Evolutionary conservation across 352 stramenopile species (phyloP).

Genomic region (Globisporangium paddicum): DNA sequence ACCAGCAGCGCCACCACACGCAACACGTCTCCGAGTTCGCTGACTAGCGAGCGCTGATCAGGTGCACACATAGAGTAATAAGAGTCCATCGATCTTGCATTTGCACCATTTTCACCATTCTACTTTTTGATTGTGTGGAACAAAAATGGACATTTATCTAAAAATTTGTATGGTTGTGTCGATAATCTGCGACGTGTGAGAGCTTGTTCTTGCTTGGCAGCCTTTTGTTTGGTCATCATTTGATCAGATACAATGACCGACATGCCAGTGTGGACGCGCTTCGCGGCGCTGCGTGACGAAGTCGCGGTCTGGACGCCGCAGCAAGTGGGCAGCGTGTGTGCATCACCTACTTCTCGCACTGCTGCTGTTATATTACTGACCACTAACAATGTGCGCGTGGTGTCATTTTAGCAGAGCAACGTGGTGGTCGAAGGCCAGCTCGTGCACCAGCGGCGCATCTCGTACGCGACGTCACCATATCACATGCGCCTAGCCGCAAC

Average conservation of each 20-base stretch:
- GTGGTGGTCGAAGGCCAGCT: slow-evolving; percentile 65
- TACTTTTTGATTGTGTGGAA: neutral
- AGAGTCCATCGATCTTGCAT: neutral
- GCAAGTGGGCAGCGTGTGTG: slow-evolving; percentile 14
- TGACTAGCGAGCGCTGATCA: slow-evolving; percentile 20
- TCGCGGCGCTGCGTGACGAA: slow-evolving; percentile 39
- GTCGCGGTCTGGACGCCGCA: slow-evolving; percentile 22
- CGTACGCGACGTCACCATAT: too few species aligned
- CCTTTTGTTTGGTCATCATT: slow-evolving; percentile 9
- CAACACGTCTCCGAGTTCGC: slow-evolving; percentile 80
- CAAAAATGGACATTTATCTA: neutral
- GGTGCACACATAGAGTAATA: slow-evolving; percentile 5
- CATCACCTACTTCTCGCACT: neutral
- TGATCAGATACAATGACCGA: slow-evolving; percentile 12
- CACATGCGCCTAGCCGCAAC: too few species aligned
- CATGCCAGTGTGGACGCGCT: slow-evolving; percentile 32
- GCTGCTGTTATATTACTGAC: neutral
- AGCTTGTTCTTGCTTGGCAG: neutral
- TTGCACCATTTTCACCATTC: neutral
- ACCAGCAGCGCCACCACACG: slow-evolving; percentile 59
- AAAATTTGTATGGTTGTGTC: neutral
- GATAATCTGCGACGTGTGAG: slow-evolving; percentile 14
- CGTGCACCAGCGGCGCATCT: slow-evolving; percentile 71
- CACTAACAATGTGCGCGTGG: neutral
- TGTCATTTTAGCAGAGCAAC: slow-evolving; percentile 18